Evolutionary conservation across 1,284 basidiomycete species (phyloP), one percentile per base, ranked within the genome.

Genomic region (Exobasidium cylindrosporum): DNA sequence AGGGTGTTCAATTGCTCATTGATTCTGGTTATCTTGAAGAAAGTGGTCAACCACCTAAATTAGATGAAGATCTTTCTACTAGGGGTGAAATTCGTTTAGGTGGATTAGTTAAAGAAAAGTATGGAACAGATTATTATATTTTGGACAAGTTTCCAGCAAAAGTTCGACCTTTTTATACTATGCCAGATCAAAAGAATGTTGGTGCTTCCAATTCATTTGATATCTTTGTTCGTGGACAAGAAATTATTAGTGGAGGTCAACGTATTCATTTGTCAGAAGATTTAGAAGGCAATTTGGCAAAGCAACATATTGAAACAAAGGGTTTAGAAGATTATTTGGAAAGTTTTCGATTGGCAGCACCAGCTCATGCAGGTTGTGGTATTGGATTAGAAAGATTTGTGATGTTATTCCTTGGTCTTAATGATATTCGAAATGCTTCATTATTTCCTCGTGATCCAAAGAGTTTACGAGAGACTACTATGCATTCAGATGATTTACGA

Each of bases 31-130:
- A 67, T 62, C 62, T 66, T 26, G 70, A 74, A 14, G 74, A 76
- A 35, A 71, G 72, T 54, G 73, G 73, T 32, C 66, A 56, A 50
- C n/a, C 65, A 46, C 74, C 74, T 44, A 69, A 63, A 56, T 66
- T 67, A 62, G 69, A 73, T 53, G 74, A 77, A 49, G 75, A 77
- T 56, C 61, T 77, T 5, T 17, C 32, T 40, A 96, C 92, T 4
- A 87, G 89, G 71, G 91, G 93, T 77, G 95, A 98, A 83, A 94
- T 91, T 83, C 85, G 90, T 59, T 87, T 97, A 26, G 95, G 95
- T 30, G 84, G 87, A 58, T 83, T 97, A 58, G 87, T 97, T 74
- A 91, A 89, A 80, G 87, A 87, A 62, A 96, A 95, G 83, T 95
- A 93, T 81, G 87, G 92, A 72, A 97, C 91, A 59, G 95, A 98